Evolutionary conservation across 1,284 basidiomycete genomes (phyloP).

Genomic region (Ceratobasidium sp.): DNA sequence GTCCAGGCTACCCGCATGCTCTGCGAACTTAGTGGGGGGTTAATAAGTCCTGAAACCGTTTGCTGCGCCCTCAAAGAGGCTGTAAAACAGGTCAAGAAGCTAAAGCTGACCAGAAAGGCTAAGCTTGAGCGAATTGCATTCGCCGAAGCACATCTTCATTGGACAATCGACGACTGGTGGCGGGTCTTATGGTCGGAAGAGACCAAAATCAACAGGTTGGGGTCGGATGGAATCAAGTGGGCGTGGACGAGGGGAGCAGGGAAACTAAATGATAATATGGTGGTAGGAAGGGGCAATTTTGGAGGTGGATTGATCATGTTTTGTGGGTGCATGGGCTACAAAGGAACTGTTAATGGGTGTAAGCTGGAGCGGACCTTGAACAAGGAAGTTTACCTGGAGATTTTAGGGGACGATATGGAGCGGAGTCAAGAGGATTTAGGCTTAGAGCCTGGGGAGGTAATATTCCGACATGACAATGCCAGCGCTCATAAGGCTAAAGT

Average conservation of each 20-base stretch:
- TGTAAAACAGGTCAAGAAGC: no score
- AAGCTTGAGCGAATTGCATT: no score
- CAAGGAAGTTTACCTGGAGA: background rate
- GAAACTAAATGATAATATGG: background rate
- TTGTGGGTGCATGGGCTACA: constrained; percentile 14
- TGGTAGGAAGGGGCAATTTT: background rate
- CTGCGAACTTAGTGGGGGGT: no score
- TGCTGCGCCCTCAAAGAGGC: no score
- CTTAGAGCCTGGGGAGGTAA: background rate
- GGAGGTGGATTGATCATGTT: background rate
- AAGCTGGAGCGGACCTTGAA: background rate
- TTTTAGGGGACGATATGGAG: constrained; percentile 7
- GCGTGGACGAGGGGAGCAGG: background rate
- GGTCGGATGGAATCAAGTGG: constrained; percentile 19
- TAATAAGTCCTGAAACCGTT: no score
- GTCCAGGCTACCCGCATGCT: no score
- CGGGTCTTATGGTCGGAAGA: constrained; percentile 7
- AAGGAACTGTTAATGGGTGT: background rate
- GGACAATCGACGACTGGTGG: background rate
- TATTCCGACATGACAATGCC: constrained; percentile 37
- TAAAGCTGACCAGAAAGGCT: no score
- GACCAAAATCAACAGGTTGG: constrained; percentile 22
- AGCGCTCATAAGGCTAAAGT: constrained; percentile 13
- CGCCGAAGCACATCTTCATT: no score
- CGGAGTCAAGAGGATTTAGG: constrained; percentile 20